Percentiles rank a stretch among this genome's conserved stretches.
phyloP scores from a whole-genome alignment of 768 basidiomycete species.

The Dacryopinax primogenitus region DNA sequence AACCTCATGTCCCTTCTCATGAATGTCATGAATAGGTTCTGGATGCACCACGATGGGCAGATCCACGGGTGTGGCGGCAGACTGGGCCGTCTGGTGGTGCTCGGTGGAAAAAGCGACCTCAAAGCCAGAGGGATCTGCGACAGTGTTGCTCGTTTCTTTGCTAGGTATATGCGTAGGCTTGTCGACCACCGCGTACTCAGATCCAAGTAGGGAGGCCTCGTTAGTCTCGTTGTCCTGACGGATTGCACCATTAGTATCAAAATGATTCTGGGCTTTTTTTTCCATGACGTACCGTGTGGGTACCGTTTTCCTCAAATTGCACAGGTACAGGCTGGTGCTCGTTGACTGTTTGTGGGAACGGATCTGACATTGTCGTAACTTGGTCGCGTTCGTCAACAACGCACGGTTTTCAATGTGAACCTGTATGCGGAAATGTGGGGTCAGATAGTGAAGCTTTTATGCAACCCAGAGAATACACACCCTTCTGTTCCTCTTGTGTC shows the following conservation, averaged over 20 bases:
- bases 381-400: neutral
- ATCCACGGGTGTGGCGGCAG: neutral
- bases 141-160: neutral
- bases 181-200: neutral
- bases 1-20: neutral
- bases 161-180: neutral
- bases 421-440: neutral
- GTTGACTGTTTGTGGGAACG: neutral
- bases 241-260: neutral
- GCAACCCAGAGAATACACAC: neutral
- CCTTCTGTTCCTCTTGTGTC: neutral
- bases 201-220: neutral
- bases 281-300: neutral
- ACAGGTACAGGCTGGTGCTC: neutral
- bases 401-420: neutral
- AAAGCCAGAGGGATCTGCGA: neutral
- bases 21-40: neutral
- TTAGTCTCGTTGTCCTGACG: neutral
- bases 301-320: neutral
- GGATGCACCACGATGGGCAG: neutral
- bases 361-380: neutral
- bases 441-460: neutral
- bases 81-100: neutral
- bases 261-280: neutral
- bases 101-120: neutral